A percentile compares a stretch with the other conserved stretches of the same genome.
These are phyloP conservation scores for Cladosporium cucumerinum DNA, from an alignment of 2,329 filamentous ascomycete species.

Conservation along the genomic window DNA sequence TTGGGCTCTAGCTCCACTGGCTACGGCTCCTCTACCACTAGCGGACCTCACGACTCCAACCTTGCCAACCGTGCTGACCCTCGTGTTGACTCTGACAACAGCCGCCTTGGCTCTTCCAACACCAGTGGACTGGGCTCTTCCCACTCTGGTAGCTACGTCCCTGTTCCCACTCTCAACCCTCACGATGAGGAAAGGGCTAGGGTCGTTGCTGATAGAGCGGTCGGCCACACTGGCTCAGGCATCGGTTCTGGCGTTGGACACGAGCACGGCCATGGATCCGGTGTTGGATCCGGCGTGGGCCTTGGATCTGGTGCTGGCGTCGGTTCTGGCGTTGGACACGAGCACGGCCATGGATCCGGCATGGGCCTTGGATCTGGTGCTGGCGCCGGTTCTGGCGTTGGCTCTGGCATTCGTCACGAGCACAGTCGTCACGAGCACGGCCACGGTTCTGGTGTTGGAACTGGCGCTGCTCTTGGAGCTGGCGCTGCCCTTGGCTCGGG, in stretches of 20 bases:
- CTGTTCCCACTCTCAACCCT: constrained; percentile 5
- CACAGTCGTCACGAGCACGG: not conserved
- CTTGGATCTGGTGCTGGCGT: not conserved
- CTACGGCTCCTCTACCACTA: not conserved
- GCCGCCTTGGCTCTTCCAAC: not conserved
- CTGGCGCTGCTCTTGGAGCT: not conserved
- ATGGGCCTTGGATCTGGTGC: not conserved
- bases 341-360: not conserved
- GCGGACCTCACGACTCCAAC: not conserved
- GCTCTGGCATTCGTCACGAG: not conserved
- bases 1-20: not conserved
- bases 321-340: not conserved
- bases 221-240: not conserved
- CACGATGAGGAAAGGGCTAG: constrained; percentile 11
- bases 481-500: not conserved
- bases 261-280: not conserved
- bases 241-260: not conserved
- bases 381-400: not conserved
- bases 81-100: not conserved
- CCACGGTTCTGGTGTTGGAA: not conserved
- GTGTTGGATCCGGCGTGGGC: not conserved
- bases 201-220: constrained; percentile 3
- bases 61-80: not conserved
- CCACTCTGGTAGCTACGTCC: not conserved
- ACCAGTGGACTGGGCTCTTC: not conserved